Base-by-base conservation (phyloP, 2,329 filamentous ascomycete species). In the Monosporascus sp. region DNA sequence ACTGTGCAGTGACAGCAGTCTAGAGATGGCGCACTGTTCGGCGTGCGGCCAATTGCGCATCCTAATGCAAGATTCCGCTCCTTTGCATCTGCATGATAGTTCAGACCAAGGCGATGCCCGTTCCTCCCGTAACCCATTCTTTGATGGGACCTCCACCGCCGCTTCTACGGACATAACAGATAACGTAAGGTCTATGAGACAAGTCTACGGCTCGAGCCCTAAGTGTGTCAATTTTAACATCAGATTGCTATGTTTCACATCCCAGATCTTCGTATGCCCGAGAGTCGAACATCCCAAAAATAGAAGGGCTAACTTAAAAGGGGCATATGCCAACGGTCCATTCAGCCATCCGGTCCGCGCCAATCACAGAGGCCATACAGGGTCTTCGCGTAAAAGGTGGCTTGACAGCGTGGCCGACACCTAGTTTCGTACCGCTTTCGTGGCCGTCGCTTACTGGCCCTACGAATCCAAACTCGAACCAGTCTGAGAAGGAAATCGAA, bases 61-160 rank as follows among this genome's bases (percentile, higher is more conserved):
- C 60, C 58, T 58, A 60, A 68, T 68, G 65, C 63, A 62, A 65
- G 65, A 66, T 67, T 64, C 64, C 64, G 65, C 60, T 56, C 56
- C 61, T 65, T 55, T 59, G 51, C 58, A 56, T 58, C 54, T 50
- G 49, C 47, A 52, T 53, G 52, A 9, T 15, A 25, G 9, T 60
- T 54, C 55, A 60, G 53, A 62, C 55, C 37, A 48, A 58, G 59
- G 41, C 55, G 50, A 53, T 51, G 65, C 57, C 61, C 59, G 57
- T 59, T 56, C 60, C 24, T 57, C 9, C 31, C 31, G 31, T 14
- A 14, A 5, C 31, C 31, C 31, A 14, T 35, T 35, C 31, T 35
- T 35, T 38, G 24, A 52, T 35, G 14, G 31, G 31, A 14, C 31
- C 31, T 35, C 31, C 11, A 14, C 31, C 27, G 11, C 4, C 31